Conservation (phyloP, 2,329 filamentous ascomycete genomes). For the Sporothrix dimorphospora region DNA sequence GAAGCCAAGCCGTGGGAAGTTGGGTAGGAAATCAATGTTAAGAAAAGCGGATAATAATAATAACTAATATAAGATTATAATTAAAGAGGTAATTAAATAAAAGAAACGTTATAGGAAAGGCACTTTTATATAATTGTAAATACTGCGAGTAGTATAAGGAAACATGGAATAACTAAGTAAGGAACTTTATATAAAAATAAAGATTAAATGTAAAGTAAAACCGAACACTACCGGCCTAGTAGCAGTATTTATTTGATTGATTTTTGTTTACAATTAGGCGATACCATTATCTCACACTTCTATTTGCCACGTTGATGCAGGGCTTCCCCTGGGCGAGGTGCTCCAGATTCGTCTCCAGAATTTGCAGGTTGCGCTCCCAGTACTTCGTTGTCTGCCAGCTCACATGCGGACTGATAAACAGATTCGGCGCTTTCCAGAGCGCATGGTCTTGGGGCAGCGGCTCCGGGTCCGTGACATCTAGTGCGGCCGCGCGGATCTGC, state of each 20-base stretch:
- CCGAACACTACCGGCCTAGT: too few relatives aligned
- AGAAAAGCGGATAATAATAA: too few relatives aligned
- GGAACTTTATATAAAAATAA: too few relatives aligned
- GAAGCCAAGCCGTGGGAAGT: background rate
- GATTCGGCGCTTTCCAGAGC: slow-evolving; percentile 63
- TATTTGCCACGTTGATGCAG: background rate
- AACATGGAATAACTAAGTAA: too few relatives aligned
- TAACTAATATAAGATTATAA: too few relatives aligned
- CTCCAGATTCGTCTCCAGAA: slow-evolving; percentile 28
- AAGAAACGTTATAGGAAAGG: too few relatives aligned
- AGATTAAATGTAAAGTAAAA: too few relatives aligned
- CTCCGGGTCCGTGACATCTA: slow-evolving; percentile 19
- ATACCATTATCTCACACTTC: background rate
- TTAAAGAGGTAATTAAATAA: too few relatives aligned
- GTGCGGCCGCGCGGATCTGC: slow-evolving; percentile 28
- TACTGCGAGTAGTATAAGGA: too few relatives aligned
- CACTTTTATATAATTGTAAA: too few relatives aligned
- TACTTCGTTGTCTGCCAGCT: slow-evolving; percentile 27
- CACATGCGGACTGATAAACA: slow-evolving; percentile 49
- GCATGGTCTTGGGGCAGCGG: slow-evolving; percentile 5
- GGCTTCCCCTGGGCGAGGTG: slow-evolving; percentile 22
- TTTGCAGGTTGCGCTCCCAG: slow-evolving; percentile 21
- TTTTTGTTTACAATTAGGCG: background rate
- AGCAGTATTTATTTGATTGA: too few relatives aligned
- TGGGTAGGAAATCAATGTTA: background rate